These are phyloP conservation scores for Brettanomyces custersianus DNA, from an alignment of 805 yeast species.

Conservation along the genomic window DNA sequence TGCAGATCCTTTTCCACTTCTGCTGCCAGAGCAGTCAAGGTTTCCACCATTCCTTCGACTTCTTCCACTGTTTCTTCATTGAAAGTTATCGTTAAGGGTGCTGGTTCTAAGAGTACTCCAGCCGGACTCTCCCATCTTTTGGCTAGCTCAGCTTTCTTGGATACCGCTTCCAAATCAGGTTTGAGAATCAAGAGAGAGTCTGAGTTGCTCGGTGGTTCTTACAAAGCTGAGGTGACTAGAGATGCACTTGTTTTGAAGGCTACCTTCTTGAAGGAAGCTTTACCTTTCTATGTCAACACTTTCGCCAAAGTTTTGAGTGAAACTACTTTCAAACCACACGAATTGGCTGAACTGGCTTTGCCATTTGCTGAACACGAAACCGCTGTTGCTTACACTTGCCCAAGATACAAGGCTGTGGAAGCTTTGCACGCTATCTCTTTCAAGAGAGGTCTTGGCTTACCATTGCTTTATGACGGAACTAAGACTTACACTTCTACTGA, in stretches of 20 bases:
- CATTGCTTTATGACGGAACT: slow-evolving; percentile 64
- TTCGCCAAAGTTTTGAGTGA: slow-evolving; percentile 64
- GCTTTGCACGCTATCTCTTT: slow-evolving; percentile 72
- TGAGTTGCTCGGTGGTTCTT: slow-evolving; percentile 84
- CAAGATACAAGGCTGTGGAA: slow-evolving; percentile 61
- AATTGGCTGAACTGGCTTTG: slow-evolving; percentile 68
- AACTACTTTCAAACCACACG: slow-evolving; percentile 75
- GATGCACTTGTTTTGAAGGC: slow-evolving; percentile 78
- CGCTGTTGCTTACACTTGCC: slow-evolving; percentile 38
- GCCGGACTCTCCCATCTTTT: slow-evolving; percentile 84
- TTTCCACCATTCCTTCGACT: slow-evolving; percentile 31
- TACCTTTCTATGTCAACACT: slow-evolving; percentile 87
- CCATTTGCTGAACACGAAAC: slow-evolving; percentile 70
- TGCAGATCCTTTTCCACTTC: slow-evolving; percentile 28
- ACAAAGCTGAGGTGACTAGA: slow-evolving; percentile 65
- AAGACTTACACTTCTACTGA: slow-evolving; percentile 51
- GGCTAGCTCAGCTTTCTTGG: slow-evolving; percentile 75
- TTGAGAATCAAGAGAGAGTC: slow-evolving; percentile 90
- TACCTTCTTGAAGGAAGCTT: slow-evolving; percentile 73
- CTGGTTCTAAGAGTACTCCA: slow-evolving; percentile 68
- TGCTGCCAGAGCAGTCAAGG: slow-evolving; percentile 36
- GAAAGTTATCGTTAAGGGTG: slow-evolving; percentile 69
- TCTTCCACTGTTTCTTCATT: slow-evolving; percentile 64
- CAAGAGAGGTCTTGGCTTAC: slow-evolving; percentile 82
- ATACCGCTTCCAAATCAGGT: slow-evolving; percentile 77